Evolutionary conservation across 2,329 filamentous ascomycete genomes (phyloP).

Genomic region (Harringtonia lauricola): DNA sequence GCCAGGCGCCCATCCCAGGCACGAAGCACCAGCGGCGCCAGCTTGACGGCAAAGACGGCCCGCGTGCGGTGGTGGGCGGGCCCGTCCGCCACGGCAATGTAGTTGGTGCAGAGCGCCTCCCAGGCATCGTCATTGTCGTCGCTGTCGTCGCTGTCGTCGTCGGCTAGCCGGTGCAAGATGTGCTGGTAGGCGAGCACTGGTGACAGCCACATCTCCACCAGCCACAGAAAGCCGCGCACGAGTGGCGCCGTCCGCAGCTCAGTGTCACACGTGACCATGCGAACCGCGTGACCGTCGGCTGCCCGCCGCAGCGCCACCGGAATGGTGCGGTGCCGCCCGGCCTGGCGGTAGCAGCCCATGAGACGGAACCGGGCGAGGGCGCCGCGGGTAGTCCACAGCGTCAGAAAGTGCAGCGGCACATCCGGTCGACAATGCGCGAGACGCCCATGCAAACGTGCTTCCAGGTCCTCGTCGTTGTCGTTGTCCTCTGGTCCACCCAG

Average conservation of each 20-base stretch:
- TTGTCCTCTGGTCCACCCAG: conserved; percentile 16
- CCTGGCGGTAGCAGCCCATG: conserved; percentile 27
- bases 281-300: conserved; percentile 20
- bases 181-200: conserved; percentile 30
- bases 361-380: conserved; percentile 38
- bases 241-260: conserved; percentile 19
- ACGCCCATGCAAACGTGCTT: conserved; percentile 29
- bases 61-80: conserved; percentile 2
- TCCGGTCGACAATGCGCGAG: conserved; percentile 27
- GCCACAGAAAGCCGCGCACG: conserved; percentile 25
- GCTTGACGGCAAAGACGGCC: conserved; percentile 2
- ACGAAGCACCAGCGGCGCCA: conserved; percentile 1
- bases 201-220: conserved; percentile 20
- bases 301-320: conserved; percentile 13
- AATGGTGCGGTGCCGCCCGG: conserved; percentile 6
- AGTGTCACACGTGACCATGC: conserved; percentile 27
- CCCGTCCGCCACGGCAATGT: conserved; percentile 11
- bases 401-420: conserved; percentile 29
- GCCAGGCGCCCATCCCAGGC: conserved; percentile 6
- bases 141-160: conserved; percentile 9
- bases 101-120: conserved; percentile 21
- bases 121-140: conserved; percentile 16
- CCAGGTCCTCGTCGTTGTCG: conserved; percentile 20
- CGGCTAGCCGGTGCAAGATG: conserved; percentile 22
- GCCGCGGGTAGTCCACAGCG: conserved; percentile 24